phyloP scores from a whole-genome alignment of 306 rosid species.

The Cucurbita moschata region DNA sequence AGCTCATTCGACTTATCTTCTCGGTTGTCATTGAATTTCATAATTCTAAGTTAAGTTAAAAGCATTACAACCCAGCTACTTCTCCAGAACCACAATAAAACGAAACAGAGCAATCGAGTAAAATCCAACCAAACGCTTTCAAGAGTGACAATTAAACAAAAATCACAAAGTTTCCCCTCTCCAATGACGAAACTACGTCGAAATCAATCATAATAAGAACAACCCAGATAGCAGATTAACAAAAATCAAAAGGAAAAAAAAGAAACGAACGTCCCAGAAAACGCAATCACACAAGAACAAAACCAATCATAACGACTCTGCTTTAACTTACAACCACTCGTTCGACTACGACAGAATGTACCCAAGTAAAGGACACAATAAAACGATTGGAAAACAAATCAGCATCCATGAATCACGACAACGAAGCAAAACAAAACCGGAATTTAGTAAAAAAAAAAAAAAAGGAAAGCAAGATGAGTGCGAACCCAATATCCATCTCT shows the following conservation, averaged over 20 bases:
- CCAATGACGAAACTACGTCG: not conserved
- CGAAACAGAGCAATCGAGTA: conserved; percentile 5
- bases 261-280: not conserved
- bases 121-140: not conserved
- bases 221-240: not conserved
- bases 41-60: not conserved
- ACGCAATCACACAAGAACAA: not conserved
- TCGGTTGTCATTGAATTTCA: not conserved
- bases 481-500: not conserved
- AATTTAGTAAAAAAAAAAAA: not conserved
- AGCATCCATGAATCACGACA: conserved; percentile 9
- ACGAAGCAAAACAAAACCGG: conserved; percentile 23
- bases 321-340: not conserved
- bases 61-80: not conserved
- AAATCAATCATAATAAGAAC: not conserved
- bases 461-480: not conserved
- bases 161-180: not conserved
- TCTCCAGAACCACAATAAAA: not conserved
- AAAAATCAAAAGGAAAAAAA: not conserved
- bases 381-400: conserved; percentile 5
- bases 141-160: not conserved
- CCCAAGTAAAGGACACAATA: conserved; percentile 12
- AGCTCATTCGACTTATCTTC: not conserved
- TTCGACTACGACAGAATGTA: not conserved
- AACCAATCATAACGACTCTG: not conserved